Conservation (phyloP, 2,329 filamentous ascomycete genomes). For the Aspergillus fischeri region DNA sequence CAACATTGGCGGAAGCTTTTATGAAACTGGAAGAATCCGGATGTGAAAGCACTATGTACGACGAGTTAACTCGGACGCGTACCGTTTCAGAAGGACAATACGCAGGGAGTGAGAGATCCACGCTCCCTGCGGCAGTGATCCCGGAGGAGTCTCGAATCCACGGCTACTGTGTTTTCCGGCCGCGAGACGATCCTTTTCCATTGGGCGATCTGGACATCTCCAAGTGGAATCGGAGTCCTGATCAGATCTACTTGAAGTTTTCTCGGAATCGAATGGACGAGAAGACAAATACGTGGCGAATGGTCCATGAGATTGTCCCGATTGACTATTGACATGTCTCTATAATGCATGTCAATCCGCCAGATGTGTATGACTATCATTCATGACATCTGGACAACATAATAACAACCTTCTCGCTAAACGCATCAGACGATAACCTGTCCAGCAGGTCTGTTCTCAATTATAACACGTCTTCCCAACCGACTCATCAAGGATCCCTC, state of each 20-base stretch:
- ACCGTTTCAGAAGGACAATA: no score
- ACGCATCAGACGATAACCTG: no score
- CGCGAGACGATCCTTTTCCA: neutral
- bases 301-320: constrained; percentile 5
- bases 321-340: neutral
- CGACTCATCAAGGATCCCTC: neutral
- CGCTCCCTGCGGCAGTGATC: neutral
- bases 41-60: no score
- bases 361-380: neutral
- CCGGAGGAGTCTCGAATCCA: neutral
- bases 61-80: no score
- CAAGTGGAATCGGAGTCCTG: neutral
- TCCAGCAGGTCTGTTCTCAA: neutral
- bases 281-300: neutral
- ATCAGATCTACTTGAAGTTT: constrained; percentile 5
- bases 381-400: neutral
- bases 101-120: neutral
- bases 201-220: neutral
- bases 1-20: constrained; percentile 1
- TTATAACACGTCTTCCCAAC: neutral
- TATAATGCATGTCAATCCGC: neutral
- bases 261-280: neutral
- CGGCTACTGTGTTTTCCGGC: neutral
- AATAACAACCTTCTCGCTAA: no score
- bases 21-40: constrained; percentile 1